These are phyloP conservation scores for Pontederia paniculata DNA, from an alignment of 176 grass and related monocot species.

Conservation along the genomic window DNA sequence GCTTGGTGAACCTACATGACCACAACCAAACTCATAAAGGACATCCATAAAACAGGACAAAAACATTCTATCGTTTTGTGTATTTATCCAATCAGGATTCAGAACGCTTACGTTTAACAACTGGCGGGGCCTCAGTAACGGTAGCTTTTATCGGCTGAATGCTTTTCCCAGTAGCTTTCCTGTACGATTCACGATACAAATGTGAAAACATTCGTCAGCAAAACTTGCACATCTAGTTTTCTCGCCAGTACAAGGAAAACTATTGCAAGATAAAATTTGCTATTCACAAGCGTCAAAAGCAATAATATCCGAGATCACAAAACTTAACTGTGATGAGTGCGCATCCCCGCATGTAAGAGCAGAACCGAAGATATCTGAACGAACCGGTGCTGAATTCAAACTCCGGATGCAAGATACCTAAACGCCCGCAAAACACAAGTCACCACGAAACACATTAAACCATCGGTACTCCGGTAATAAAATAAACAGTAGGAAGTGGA, in stretches of 20 bases:
- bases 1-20: slow-evolving; percentile 45
- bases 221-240: background rate
- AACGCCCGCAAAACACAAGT: slow-evolving; percentile 4
- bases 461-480: background rate
- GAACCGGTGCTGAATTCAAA: background rate
- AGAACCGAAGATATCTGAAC: slow-evolving; percentile 23
- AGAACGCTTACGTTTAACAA: slow-evolving; percentile 31
- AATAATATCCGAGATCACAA: background rate
- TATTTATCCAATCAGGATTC: background rate
- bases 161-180: slow-evolving; percentile 36
- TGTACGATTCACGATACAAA: background rate
- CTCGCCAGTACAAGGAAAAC: background rate
- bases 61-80: background rate
- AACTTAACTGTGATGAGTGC: slow-evolving; percentile 31
- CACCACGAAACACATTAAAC: background rate
- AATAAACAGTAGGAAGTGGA: background rate
- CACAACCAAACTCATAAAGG: background rate
- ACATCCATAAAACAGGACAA: slow-evolving; percentile 1
- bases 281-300: background rate
- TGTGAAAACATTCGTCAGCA: background rate
- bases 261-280: background rate
- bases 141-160: slow-evolving; percentile 60
- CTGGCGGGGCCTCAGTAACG: slow-evolving; percentile 37
- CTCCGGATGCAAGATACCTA: slow-evolving; percentile 24
- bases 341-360: slow-evolving; percentile 1